A percentile compares a stretch with the other conserved stretches of the same genome.
These are phyloP conservation scores for Collariella sp. DNA, from an alignment of 495 filamentous ascomycete species.

Conservation along the genomic window DNA sequence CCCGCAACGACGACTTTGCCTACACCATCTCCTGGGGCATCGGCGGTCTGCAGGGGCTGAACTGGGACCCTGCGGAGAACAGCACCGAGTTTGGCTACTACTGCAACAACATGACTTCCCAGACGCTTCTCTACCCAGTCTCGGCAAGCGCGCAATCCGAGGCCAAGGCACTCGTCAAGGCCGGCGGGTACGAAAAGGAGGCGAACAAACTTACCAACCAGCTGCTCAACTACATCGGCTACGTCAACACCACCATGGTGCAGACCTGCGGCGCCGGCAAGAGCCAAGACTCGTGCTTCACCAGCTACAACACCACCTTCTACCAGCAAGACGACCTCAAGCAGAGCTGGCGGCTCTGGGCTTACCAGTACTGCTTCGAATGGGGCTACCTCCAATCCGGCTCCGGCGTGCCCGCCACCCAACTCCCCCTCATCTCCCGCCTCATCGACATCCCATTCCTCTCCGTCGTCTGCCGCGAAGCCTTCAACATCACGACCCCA, in stretches of 20 bases:
- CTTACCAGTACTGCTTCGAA: slow-evolving; percentile 47
- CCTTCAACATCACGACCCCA: slow-evolving; percentile 54
- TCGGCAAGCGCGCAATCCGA: slow-evolving; percentile 32
- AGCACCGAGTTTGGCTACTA: slow-evolving; percentile 46
- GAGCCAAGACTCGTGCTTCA: slow-evolving; percentile 49
- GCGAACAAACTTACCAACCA: slow-evolving; percentile 40
- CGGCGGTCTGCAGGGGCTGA: slow-evolving; percentile 49
- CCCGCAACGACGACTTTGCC: slow-evolving; percentile 55
- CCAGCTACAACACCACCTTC: slow-evolving; percentile 40
- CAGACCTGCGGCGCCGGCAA: slow-evolving; percentile 15
- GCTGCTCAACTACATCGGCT: slow-evolving; percentile 60
- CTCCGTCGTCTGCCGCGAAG: slow-evolving; percentile 44
- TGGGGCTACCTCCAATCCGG: slow-evolving; percentile 63
- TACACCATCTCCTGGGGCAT: slow-evolving; percentile 44
- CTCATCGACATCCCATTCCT: slow-evolving; percentile 48
- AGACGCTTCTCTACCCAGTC: slow-evolving; percentile 38
- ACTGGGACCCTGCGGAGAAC: slow-evolving; percentile 61
- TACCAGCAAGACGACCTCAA: slow-evolving; percentile 44
- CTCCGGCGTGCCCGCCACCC: slow-evolving; percentile 46
- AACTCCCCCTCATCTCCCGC: slow-evolving; percentile 58
- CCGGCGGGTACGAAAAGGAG: slow-evolving; percentile 49
- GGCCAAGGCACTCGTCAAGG: slow-evolving; percentile 40
- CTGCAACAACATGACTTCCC: slow-evolving; percentile 49
- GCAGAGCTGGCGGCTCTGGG: slow-evolving; percentile 50
- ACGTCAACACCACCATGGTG: slow-evolving; percentile 38